Evolutionary conservation across 2,329 filamentous ascomycete genomes (phyloP).

Genomic region (Sclerotinia spermophila): DNA sequence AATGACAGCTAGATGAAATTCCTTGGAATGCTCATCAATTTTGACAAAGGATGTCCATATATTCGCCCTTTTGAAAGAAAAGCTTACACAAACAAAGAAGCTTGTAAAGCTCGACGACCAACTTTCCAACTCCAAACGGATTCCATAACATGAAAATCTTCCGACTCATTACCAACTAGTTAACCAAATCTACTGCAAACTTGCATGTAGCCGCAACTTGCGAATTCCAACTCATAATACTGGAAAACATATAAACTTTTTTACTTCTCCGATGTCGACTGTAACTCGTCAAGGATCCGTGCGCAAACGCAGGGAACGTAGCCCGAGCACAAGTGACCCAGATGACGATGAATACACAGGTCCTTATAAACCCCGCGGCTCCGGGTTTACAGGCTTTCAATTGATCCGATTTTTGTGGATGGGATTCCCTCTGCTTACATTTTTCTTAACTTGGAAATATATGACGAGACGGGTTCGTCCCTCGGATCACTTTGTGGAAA

Average conservation of each 20-base stretch:
- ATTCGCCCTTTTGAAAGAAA: neutral
- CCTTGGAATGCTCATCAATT: neutral
- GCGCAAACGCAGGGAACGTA: neutral
- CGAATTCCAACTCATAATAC: neutral
- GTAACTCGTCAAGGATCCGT: neutral
- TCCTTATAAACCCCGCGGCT: neutral
- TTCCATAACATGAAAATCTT: neutral
- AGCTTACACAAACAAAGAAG: neutral
- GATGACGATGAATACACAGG: neutral
- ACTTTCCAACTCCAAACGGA: neutral
- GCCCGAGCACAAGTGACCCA: neutral
- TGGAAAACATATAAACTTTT: too few relatives aligned
- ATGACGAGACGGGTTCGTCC: accelerated
- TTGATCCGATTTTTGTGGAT: neutral
- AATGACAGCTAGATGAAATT: neutral
- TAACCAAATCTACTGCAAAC: neutral
- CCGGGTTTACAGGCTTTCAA: neutral
- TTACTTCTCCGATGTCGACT: neutral
- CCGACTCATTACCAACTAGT: neutral
- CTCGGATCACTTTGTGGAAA: neutral
- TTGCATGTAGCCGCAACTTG: neutral
- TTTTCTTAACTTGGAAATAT: neutral
- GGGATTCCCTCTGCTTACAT: neutral
- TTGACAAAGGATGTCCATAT: neutral
- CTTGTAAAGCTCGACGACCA: neutral